Conservation (phyloP, 768 basidiomycete genomes). For the Cubamyces sp. region DNA sequence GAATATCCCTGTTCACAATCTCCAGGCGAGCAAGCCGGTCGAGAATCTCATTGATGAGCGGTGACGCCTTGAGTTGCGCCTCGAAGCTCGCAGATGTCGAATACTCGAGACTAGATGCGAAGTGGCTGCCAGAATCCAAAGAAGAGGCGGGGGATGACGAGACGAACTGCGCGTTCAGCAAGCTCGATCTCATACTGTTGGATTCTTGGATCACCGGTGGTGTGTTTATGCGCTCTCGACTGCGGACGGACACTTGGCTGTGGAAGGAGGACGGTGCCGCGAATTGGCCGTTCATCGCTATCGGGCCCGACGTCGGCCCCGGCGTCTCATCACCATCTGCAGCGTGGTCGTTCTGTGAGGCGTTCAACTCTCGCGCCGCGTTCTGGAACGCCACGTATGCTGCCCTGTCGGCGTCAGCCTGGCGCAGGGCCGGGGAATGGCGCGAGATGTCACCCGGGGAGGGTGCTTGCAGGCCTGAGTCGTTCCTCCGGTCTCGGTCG, state of each 20-base stretch:
- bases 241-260: conserved; percentile 42
- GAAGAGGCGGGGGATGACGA: conserved; percentile 83
- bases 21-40: conserved; percentile 78
- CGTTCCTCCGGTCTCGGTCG: conserved; percentile 36
- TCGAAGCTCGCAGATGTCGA: conserved; percentile 55
- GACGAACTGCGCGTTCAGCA: conserved; percentile 50
- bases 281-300: conserved; percentile 32
- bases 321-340: conserved; percentile 60
- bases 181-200: conserved; percentile 43
- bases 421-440: conserved; percentile 49
- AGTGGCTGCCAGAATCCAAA: conserved; percentile 71
- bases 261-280: conserved; percentile 41
- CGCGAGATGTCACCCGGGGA: conserved; percentile 41
- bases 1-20: conserved; percentile 68
- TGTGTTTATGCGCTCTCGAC: conserved; percentile 46
- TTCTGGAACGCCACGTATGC: conserved; percentile 39
- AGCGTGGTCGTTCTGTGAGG: conserved; percentile 53
- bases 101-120: conserved; percentile 52
- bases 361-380: conserved; percentile 34
- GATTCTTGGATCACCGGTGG: conserved; percentile 48
- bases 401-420: conserved; percentile 49
- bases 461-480: conserved; percentile 31
- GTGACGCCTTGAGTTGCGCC: conserved; percentile 73
- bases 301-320: conserved; percentile 35
- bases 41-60: conserved; percentile 74